These are phyloP conservation scores for Ustulina deusta DNA, from an alignment of 2,329 filamentous ascomycete species.

Conservation along the genomic window DNA sequence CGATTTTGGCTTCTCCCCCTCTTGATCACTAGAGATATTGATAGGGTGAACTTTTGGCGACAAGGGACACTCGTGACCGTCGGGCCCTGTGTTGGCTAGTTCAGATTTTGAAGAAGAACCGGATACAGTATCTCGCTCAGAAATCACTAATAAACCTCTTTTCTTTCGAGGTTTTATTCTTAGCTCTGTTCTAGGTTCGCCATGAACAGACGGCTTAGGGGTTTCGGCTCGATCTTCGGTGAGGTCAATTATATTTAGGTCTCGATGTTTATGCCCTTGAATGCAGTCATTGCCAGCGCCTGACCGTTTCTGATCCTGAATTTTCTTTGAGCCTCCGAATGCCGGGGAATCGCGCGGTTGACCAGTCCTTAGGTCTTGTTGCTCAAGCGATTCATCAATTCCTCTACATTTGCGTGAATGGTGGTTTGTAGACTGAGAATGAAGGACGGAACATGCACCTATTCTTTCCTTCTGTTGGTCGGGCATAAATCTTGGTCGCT, in stretches of 20 bases:
- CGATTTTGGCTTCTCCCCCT: background rate
- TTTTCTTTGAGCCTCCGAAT: conserved; percentile 8
- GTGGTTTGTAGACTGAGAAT: conserved; percentile 14
- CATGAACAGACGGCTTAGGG: conserved; percentile 17
- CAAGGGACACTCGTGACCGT: background rate
- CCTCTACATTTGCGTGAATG: background rate
- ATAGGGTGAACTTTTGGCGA: background rate
- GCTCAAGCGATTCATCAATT: background rate
- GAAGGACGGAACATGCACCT: background rate
- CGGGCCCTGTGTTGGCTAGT: conserved; percentile 5
- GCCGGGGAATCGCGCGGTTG: background rate
- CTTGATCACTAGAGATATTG: background rate
- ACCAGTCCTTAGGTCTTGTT: background rate
- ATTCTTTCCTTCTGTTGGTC: background rate
- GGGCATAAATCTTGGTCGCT: background rate
- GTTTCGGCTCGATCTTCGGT: conserved; percentile 19
- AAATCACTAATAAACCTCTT: conserved; percentile 61
- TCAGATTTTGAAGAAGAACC: conserved; percentile 21
- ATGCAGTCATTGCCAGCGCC: background rate
- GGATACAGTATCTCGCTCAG: conserved; percentile 51
- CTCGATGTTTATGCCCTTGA: background rate
- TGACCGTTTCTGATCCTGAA: conserved; percentile 3
- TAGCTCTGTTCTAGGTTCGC: conserved; percentile 58
- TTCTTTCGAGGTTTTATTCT: conserved; percentile 61
- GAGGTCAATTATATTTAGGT: conserved; percentile 9